Evolutionary conservation across 495 filamentous ascomycete species (phyloP).

Genomic region (Staphylotrichum longicolle): DNA sequence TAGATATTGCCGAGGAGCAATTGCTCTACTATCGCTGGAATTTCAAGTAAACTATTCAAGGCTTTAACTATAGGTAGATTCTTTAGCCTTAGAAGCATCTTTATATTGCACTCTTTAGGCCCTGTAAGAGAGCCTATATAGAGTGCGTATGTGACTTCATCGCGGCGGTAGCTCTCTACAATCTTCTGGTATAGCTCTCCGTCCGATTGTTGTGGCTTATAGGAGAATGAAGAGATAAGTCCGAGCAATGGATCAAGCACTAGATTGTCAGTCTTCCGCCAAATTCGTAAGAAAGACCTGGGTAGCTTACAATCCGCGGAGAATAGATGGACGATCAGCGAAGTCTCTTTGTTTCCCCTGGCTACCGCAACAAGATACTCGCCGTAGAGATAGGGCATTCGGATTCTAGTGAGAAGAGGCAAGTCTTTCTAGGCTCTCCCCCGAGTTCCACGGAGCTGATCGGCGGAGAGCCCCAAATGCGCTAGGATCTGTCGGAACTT

Average conservation of each 20-base stretch:
- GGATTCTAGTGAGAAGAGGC: slow-evolving; percentile 17
- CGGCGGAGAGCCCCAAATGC: slow-evolving; percentile 19
- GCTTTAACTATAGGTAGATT: slow-evolving; percentile 10
- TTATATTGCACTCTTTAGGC: slow-evolving; percentile 14
- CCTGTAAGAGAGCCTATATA: slow-evolving; percentile 8
- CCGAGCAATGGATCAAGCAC: slow-evolving; percentile 15
- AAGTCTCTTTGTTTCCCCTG: slow-evolving; percentile 19
- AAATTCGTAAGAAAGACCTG: neutral
- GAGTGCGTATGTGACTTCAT: slow-evolving; percentile 12
- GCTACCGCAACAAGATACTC: slow-evolving; percentile 15
- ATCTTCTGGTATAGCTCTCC: slow-evolving; percentile 15
- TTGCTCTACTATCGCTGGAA: slow-evolving; percentile 12
- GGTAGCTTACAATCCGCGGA: slow-evolving; percentile 9
- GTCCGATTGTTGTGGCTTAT: slow-evolving; percentile 13
- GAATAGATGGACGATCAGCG: slow-evolving; percentile 16
- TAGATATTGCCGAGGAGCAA: slow-evolving; percentile 10
- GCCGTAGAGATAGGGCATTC: slow-evolving; percentile 17
- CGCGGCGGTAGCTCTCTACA: slow-evolving; percentile 11
- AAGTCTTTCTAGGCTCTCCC: slow-evolving; percentile 11
- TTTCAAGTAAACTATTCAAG: slow-evolving; percentile 9
- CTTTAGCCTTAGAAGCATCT: slow-evolving; percentile 13
- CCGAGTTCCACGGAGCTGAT: slow-evolving; percentile 17
- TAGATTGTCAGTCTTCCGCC: slow-evolving; percentile 7
- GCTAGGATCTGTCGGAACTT: slow-evolving; percentile 20
- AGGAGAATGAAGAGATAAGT: slow-evolving; percentile 9